Base-by-base conservation (phyloP, 345 rosid species). In the Citrus hindsii region DNA sequence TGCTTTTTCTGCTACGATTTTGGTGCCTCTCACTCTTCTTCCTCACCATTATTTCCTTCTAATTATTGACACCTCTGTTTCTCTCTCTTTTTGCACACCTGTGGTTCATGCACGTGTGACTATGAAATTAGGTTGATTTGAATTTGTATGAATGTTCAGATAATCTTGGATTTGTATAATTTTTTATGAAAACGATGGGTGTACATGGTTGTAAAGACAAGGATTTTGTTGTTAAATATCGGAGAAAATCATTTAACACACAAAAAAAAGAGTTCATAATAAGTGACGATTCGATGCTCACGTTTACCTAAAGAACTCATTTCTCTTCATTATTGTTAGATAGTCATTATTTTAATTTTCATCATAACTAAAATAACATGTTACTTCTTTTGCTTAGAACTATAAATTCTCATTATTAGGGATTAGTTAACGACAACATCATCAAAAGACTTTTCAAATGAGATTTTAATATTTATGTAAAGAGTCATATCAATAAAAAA, bases 1-100 rank as follows among this genome's bases (percentile, higher is more conserved):
- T 84, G 84, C 86, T 83, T 82, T 72, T 64, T 51, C 33, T 67
- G 76, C 78, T 71, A 48, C 72, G 70, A 80, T 67, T 79, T 79
- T 67, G 73, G 74, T 66, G 58, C 82, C 79, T 60, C 56, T 35
- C 70, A 27, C n/a, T 58, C 56, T 46, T 63, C 63, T 13, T 25
- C 32, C 24, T 76, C 13, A 14, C 30, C 58, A 62, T 71, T 60
- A 65, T 69, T 63, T 55, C 75, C 35, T 61, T 63, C 63, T 67
- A 63, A 85, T 83, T 79, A 79, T 72, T 69, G 81, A 21, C 65
- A 14, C 28, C 64, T 56, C 30, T 74, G 8, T 22, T 40, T 75
- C 64, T 68, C 18, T 33, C 69, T 46, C 35, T 40, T 13, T 63
- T 4, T 12, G 35, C 77, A 48, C 53, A 51, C 77, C 60, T 21